Base-by-base conservation (phyloP, 345 rosid species). In the Euclidium syriacum region DNA sequence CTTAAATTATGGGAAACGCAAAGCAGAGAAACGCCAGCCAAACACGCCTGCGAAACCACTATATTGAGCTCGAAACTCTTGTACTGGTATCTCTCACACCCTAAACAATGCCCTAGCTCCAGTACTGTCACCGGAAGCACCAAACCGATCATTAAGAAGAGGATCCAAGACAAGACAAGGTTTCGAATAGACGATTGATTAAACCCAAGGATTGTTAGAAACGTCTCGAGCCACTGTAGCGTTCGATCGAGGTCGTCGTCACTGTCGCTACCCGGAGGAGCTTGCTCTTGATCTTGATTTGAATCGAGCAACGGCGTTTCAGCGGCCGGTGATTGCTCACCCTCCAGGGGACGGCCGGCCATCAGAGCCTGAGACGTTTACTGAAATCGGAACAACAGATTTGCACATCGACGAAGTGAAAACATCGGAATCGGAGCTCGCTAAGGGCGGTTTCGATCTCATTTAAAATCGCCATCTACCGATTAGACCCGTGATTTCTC, bases 1-100 rank as follows among this genome's bases (percentile, higher is more conserved):
- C 96, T 70, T 25, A 91, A 71, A 72, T 86, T 86, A 73, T 80
- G 85, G 5, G 98, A 80, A 17, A 88, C 43, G 46, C 98, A 91
- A 36, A 80, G 73, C 75, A 91, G 42, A 49, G 98, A 86, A 18
- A 85, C 85, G 18, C 81, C 95, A 6, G 92, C 96, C 17, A 88
- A 65, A 67, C 85, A 79, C 6, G 96, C 86, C 67, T 91, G 96
- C 2, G 91, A 80, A n/a, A 83, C 81, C 10, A 91, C 83, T 8
- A 84, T 88, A 26, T 74, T 83, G 10, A 88, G 78, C 79, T 88
- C 98, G 62, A 88, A 88, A 15, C 57, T 55, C 83, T 75, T 81
- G 33, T 85, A 78, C 67, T 86, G 91, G 61, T 81, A 85, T 56
- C 57, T 59, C 10, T 78, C 79, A 29, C 98, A 84, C 2, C 67